A percentile compares a stretch with the other conserved stretches of the same genome.
Conservation (phyloP, 495 filamentous ascomycete species). For the Parmelia sp. region DNA sequence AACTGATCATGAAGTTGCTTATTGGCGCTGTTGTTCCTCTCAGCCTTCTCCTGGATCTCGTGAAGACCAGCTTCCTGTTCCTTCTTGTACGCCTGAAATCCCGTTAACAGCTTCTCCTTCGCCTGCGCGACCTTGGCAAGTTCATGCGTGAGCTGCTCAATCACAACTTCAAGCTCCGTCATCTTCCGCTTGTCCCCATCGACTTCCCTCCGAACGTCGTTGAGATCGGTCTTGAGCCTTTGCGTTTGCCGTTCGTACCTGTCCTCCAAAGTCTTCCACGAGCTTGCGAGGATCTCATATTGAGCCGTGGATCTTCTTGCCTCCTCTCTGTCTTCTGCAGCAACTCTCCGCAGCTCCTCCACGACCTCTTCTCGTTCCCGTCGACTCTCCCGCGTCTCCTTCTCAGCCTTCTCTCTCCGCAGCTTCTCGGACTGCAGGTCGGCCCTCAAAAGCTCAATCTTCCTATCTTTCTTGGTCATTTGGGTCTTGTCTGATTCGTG, state of each 20-base stretch:
- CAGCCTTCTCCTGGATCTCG: slow-evolving; percentile 50
- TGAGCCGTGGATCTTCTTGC: slow-evolving; percentile 49
- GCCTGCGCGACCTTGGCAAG: slow-evolving; percentile 50
- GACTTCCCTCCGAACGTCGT: slow-evolving; percentile 37
- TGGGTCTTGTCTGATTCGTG: slow-evolving; percentile 68
- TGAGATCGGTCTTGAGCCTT: slow-evolving; percentile 48
- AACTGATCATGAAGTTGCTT: slow-evolving; percentile 52
- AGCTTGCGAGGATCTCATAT: slow-evolving; percentile 63
- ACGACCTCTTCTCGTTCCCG: slow-evolving; percentile 52
- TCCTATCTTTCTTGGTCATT: slow-evolving; percentile 69
- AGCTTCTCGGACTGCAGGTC: slow-evolving; percentile 61
- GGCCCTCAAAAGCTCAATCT: slow-evolving; percentile 65
- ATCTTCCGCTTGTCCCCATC: slow-evolving; percentile 48
- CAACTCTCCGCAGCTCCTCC: slow-evolving; percentile 50
- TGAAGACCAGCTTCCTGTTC: slow-evolving; percentile 54
- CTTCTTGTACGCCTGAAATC: slow-evolving; percentile 57
- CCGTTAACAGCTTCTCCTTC: slow-evolving; percentile 51
- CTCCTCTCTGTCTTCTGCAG: slow-evolving; percentile 55
- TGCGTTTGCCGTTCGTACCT: slow-evolving; percentile 47
- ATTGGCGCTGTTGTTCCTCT: slow-evolving; percentile 48
- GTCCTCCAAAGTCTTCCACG: slow-evolving; percentile 61
- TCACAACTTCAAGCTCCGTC: slow-evolving; percentile 55
- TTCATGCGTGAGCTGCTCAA: slow-evolving; percentile 64
- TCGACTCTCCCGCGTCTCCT: slow-evolving; percentile 54
- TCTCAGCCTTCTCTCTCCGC: slow-evolving; percentile 57